Evolutionary conservation across 192 early-diverging fungal genomes (phyloP), one percentile per base, ranked within the genome.

Genomic region (Umbelopsis sp.): DNA sequence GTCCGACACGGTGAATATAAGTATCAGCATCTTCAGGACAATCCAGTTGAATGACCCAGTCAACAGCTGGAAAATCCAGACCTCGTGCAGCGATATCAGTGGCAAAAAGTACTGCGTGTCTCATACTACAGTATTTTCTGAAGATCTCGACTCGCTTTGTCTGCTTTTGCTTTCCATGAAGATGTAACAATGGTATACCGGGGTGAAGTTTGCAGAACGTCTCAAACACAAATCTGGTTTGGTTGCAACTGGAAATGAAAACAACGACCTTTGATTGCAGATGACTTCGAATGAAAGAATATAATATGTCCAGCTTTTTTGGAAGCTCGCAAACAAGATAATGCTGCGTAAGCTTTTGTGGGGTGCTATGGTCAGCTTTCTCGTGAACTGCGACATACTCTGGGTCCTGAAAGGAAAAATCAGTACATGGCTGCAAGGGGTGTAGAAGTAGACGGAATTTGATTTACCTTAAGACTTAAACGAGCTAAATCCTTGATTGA

Each of bases 111-210:
- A 88, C 91, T 6, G 92, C 90, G 41, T 86, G 82, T 68, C 88
- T 89, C 73, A 89, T 92, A 12, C 86, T 80, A 21, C 87, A 91
- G 72, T 98, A 99, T 64, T 91, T 85, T 66, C 94, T 91, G 75
- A 97, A 99, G 49, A 98, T 97, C 74, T 95, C 95, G 2, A 97
- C 85, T 68, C 97, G 87, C 74, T 93, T 93, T 55, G 88, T 87
- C 78, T 99, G 97, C 78, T 97, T 97, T 82, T 99, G 97, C 74
- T 96, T 97, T 47, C 97, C 97, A 72, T 99, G 95, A 46, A 99
- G 77, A 71, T 95, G 95, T 71, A 95, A 79, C 18, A 99, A 78
- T 16, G 93, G 93, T 18, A 95, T 84, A 73, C 97, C 97, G 22
- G 95, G 95, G 55, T 96, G 94, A 70, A 98, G 84, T 81, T 94